Base-by-base conservation (phyloP, 2,329 filamentous ascomycete genomes). In the Moelleriella libera region DNA sequence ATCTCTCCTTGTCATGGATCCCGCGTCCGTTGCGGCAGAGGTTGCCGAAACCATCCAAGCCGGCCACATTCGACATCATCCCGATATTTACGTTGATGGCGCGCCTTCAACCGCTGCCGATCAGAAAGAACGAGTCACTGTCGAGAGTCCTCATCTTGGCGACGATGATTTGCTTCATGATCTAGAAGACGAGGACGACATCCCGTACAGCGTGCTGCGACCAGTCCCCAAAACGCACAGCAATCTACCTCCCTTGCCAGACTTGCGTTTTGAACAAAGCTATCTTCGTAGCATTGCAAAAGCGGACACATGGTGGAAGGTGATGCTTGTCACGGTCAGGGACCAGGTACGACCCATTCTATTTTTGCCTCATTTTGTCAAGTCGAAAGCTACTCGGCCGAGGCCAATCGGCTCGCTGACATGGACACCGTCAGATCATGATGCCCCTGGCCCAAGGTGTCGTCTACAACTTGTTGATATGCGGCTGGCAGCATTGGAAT, bases 211-310 rank as follows among this genome's bases (percentile, higher is more conserved):
- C 53, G 73, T 83, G 5, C 64, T 88, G 46, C 70, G 71, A 42
- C 71, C 79, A 44, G 64, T 71, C 48, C 68, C 68, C 46, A 71
- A 69, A 44, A 58, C 59, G 44, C 63, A 66, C 39, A 63, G 66
- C 37, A 63, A 67, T 41, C 68, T 82, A 47, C 77, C 75, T 31
- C 77, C 80, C 7, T 76, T 96, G 59, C 88, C 89, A 4, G 92
- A 98, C 68, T 71, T 98, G 54, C 80, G 92, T 42, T 97, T 97
- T 67, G 92, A 98, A 69, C 92, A 98, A 75, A 96, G 89, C 72
- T 98, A 98, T 65, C 76, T 98, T 48, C 83, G 85, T 57, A 94
- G 88, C 67, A 85, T 98, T 56, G 78, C 83, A 53, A 74, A 79
- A 48, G 88, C 88, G 37, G 78, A 92, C 54, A 81, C 79, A 29